Percentiles rank a stretch among this genome's conserved stretches.
Conservation (phyloP, 2,329 filamentous ascomycete species). For the Byssoonygena ceratinophila region DNA sequence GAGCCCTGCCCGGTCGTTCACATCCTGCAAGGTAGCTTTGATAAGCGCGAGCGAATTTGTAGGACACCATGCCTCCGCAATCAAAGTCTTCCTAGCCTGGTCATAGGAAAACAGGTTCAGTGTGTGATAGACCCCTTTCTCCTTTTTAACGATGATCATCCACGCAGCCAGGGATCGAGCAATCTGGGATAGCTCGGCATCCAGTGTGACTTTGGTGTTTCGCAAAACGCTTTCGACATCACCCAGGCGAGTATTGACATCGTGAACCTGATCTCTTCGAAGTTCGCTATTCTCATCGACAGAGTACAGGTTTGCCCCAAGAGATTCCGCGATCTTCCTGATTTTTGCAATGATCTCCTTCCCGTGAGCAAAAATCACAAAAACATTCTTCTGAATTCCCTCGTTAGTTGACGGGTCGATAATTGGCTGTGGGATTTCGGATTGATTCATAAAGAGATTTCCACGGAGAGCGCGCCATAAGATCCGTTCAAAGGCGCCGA, state of each 20-base stretch:
- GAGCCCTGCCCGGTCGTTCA: slow-evolving; percentile 87
- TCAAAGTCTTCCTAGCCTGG: slow-evolving; percentile 85
- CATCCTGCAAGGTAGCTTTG: slow-evolving; percentile 86
- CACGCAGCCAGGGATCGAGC: slow-evolving; percentile 84
- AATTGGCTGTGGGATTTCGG: slow-evolving; percentile 88
- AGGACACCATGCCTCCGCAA: slow-evolving; percentile 95
- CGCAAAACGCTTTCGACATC: slow-evolving; percentile 85
- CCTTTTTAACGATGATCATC: slow-evolving; percentile 97
- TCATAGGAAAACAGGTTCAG: slow-evolving; percentile 96
- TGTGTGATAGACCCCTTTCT: slow-evolving; percentile 94
- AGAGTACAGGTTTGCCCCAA: slow-evolving; percentile 89
- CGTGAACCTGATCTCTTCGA: slow-evolving; percentile 87
- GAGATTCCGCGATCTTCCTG: slow-evolving; percentile 94
- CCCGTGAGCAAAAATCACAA: slow-evolving; percentile 97
- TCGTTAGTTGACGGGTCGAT: slow-evolving; percentile 89
- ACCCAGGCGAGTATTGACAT: slow-evolving; percentile 85
- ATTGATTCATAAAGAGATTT: slow-evolving; percentile 99
- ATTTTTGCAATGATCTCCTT: slow-evolving; percentile 99
- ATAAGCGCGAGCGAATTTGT: slow-evolving; percentile 82
- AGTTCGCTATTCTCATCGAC: slow-evolving; percentile 97
- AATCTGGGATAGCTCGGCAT: slow-evolving; percentile 88
- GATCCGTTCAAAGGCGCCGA: slow-evolving; percentile 92
- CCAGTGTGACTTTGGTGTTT: slow-evolving; percentile 89
- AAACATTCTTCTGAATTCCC: slow-evolving; percentile 90
- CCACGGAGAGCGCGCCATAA: slow-evolving; percentile 94